phyloP scores from a whole-genome alignment of 306 rosid genomes.

The Spatholobus suberectus region DNA sequence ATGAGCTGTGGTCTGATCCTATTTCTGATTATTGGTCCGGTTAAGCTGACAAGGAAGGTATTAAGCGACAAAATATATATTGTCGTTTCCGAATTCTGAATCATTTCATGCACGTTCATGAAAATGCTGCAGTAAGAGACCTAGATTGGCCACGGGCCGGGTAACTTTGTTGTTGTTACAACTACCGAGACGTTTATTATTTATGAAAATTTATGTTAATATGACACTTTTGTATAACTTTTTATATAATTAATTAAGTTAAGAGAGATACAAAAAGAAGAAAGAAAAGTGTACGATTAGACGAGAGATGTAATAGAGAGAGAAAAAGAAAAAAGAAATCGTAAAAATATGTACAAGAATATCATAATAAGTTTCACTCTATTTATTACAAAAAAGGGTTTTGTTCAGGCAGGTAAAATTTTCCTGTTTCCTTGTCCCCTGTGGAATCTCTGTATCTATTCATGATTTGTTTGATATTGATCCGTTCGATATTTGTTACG shows the following conservation, averaged over 20 bases:
- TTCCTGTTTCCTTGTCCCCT: constrained; percentile 14
- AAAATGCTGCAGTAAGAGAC: not conserved
- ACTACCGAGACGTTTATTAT: not conserved
- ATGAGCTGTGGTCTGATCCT: constrained; percentile 39
- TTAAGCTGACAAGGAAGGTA: constrained; percentile 26
- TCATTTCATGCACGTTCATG: constrained; percentile 47
- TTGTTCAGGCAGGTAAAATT: not conserved
- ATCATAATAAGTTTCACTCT: not conserved
- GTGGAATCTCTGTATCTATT: not conserved
- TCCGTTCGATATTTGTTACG: not conserved
- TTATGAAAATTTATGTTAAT: not conserved
- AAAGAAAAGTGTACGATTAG: too few species aligned
- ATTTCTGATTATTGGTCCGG: constrained; percentile 14
- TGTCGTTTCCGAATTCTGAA: constrained; percentile 43
- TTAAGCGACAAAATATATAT: constrained; percentile 38
- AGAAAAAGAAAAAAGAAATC: not conserved
- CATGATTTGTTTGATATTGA: not conserved
- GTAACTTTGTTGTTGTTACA: constrained; percentile 7
- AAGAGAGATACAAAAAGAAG: not conserved
- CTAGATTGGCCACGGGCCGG: not conserved
- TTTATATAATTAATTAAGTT: not conserved
- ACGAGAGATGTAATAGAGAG: not conserved
- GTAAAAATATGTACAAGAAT: too few species aligned
- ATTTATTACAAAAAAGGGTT: not conserved
- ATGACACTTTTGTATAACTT: not conserved